Conservation (phyloP, 73 alveolate genomes). For the Stentor coeruleus region DNA sequence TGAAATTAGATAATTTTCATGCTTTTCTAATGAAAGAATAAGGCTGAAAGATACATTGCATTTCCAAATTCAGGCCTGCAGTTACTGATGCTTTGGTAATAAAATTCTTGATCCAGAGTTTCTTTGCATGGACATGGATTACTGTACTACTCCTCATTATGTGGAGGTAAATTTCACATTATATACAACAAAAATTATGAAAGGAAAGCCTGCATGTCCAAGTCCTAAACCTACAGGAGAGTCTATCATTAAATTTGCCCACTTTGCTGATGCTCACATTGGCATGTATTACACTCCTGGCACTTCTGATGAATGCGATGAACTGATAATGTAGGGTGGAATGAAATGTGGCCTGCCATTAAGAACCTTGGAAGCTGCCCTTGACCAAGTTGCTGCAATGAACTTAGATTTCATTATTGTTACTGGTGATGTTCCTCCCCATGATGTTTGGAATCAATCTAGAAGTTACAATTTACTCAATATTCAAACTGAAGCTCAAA, state of each 20-base stretch:
- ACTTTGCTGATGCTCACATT: conserved; percentile 82
- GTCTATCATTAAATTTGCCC: conserved; percentile 51
- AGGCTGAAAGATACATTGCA: no score
- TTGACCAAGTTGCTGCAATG: conserved; percentile 39
- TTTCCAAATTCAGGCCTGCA: not conserved
- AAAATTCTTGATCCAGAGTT: conserved; percentile 21
- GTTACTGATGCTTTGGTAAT: not conserved
- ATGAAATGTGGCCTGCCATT: conserved; percentile 67
- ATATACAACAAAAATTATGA: not conserved
- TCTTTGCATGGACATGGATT: not conserved
- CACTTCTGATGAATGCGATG: conserved; percentile 58
- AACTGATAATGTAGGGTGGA: conserved; percentile 69
- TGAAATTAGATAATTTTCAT: no score
- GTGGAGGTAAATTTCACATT: conserved; percentile 16
- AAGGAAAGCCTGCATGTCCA: conserved; percentile 22
- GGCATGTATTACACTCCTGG: conserved; percentile 77
- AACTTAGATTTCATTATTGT: conserved; percentile 65
- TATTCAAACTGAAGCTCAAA: no score
- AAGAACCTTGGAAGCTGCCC: conserved; percentile 56
- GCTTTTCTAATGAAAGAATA: no score
- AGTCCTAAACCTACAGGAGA: conserved; percentile 23
- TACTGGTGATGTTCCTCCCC: conserved; percentile 69
- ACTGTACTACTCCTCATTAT: conserved; percentile 11
- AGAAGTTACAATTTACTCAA: not conserved
- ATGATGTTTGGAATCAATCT: conserved; percentile 55